These are phyloP conservation scores for Cercospora nicotianae DNA, from an alignment of 2,329 filamentous ascomycete genomes.

Conservation along the genomic window DNA sequence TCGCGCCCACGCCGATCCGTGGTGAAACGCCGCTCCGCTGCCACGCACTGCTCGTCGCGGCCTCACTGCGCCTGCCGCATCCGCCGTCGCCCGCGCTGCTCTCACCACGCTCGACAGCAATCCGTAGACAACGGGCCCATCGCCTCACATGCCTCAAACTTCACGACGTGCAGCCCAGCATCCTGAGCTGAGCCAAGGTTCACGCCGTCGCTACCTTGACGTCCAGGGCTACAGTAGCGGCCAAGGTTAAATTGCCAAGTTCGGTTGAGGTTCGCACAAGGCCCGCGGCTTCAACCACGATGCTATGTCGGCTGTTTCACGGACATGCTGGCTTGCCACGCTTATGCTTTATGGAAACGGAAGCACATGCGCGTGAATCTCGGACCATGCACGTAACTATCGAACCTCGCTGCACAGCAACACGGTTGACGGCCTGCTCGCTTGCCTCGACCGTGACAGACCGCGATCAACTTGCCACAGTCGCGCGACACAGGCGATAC, in stretches of 20 bases:
- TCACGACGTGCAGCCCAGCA: neutral
- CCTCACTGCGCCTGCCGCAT: neutral
- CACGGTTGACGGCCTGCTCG: neutral
- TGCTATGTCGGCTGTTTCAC: slow-evolving; percentile 16
- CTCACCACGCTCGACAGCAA: neutral
- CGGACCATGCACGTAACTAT: slow-evolving; percentile 12
- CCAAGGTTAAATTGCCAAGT: slow-evolving; percentile 16
- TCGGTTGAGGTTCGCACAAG: slow-evolving; percentile 15
- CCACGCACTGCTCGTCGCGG: neutral
- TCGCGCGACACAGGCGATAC: neutral
- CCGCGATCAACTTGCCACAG: neutral
- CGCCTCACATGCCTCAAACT: neutral
- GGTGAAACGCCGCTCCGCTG: neutral
- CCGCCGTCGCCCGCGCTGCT: neutral
- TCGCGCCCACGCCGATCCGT: neutral
- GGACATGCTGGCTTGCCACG: slow-evolving; percentile 12
- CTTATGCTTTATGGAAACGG: slow-evolving; percentile 12
- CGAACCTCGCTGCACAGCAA: neutral
- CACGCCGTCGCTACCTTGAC: slow-evolving; percentile 10
- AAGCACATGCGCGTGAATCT: slow-evolving; percentile 17
- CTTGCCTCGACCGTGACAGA: neutral
- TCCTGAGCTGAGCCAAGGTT: neutral
- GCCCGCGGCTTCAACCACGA: slow-evolving; percentile 18
- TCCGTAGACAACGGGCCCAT: neutral
- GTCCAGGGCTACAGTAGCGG: slow-evolving; percentile 8